phyloP scores from a whole-genome alignment of 2,329 filamentous ascomycete species.

The Penicillium sp. region DNA sequence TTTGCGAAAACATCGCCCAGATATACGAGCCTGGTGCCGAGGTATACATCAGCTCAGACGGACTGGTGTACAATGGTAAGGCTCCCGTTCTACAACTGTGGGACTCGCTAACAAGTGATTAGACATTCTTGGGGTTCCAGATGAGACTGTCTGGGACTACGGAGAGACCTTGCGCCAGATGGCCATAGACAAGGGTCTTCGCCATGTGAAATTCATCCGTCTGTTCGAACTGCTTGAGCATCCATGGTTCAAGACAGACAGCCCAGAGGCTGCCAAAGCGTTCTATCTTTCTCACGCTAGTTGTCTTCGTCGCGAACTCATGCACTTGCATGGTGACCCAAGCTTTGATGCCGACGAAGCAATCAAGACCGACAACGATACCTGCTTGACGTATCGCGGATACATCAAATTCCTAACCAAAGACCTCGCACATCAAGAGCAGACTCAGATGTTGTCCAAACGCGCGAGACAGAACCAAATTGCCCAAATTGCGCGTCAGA shows the following conservation, averaged over 20 bases:
- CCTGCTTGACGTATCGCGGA: constrained; percentile 28
- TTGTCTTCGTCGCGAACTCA: constrained; percentile 27
- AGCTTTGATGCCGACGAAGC: constrained; percentile 25
- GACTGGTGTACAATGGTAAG: constrained; percentile 41
- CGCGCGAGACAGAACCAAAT: constrained; percentile 18
- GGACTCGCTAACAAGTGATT: constrained; percentile 21
- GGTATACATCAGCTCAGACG: constrained; percentile 45
- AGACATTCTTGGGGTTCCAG: constrained; percentile 44
- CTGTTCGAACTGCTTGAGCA: constrained; percentile 38
- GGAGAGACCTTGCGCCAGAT: constrained; percentile 38
- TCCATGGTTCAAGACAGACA: constrained; percentile 21
- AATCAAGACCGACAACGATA: constrained; percentile 29
- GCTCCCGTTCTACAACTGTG: accelerated
- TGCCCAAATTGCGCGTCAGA: constrained; percentile 22
- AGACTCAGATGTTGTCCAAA: constrained; percentile 14
- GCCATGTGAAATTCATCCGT: constrained; percentile 37
- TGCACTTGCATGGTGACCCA: constrained; percentile 25
- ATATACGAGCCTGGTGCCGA: constrained; percentile 43
- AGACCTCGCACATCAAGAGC: constrained; percentile 23
- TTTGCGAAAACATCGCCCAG: constrained; percentile 40
- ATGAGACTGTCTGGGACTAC: constrained; percentile 44
- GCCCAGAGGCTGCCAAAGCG: constrained; percentile 21
- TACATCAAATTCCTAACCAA: constrained; percentile 31
- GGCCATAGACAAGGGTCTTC: constrained; percentile 31
- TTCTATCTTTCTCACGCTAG: constrained; percentile 26